Base-by-base conservation (phyloP, 1,284 basidiomycete genomes). In the Ustilago hordei region DNA sequence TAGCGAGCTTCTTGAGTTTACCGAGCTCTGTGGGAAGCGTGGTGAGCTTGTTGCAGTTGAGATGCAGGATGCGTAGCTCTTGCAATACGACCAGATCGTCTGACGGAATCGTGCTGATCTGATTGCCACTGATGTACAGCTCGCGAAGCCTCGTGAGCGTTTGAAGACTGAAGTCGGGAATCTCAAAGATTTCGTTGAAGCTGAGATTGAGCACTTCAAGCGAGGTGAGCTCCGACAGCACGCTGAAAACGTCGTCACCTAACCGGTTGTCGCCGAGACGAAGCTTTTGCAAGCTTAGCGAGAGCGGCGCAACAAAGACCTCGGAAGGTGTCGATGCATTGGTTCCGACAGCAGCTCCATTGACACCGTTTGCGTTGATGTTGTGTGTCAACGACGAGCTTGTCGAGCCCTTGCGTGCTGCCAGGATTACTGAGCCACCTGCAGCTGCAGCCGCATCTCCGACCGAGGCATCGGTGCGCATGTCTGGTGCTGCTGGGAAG, bases 11-110 rank as follows among this genome's bases (percentile, higher is more conserved):
- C 83, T 90, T 90, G 76, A 98, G 89, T 83, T 93, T 93, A 39
- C 92, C 92, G 52, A 99, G 87, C 86, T 98, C 96, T 57, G 93
- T 91, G 1, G 96, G 97, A 6, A 99, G 87, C 17, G 94, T 96
- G 86, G 94, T 93, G 47, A 99, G 88, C 86, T 92, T 93, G 88
- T 99, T 99, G 36, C 95, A 95, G 82, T 99, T 99, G 81, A 99
- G 86, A 86, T 93, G 96, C 28, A 99, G 87, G 55, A 83, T 81
- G 35, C 78, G 68, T 11, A 86, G 79, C 58, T 80, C 75, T 59
- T 75, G 64, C 23, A 86, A 69, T 17, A 78, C 75, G 54, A 75
- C 78, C 34, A 86, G 57, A 50, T 85, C 84, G 35, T 86, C 96
- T 13, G 93, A 91, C 0, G 96, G 96, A 48, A 99, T 89, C 69